Evolutionary conservation across 1,284 basidiomycete genomes (phyloP), one percentile per base, ranked within the genome.

Genomic region (Earliella scabrosa): DNA sequence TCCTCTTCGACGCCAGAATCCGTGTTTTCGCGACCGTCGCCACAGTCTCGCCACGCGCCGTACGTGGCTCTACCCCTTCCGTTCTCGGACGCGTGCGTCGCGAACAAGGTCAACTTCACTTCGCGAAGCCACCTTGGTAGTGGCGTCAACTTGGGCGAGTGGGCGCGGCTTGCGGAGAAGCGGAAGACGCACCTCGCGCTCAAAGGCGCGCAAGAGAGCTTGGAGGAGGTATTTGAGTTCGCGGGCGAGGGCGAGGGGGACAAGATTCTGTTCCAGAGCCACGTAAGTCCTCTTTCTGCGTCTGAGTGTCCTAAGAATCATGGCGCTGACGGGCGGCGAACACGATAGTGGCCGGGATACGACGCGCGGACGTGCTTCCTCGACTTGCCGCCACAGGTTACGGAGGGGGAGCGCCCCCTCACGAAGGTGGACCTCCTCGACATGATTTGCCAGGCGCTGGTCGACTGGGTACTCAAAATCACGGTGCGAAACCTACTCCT

Each of bases 291-390:
- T 11, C 7, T 39, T 7, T 35, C 3, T 1, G 7, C n/a, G 18
- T 27, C n/a, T 1, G 14, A n/a, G n/a, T n/a, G n/a, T n/a, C n/a
- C n/a, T n/a, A n/a, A n/a, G n/a, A n/a, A n/a, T n/a, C n/a, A n/a
- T n/a, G n/a, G n/a, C n/a, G n/a, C n/a, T n/a, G n/a, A n/a, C n/a
- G n/a, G n/a, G n/a, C n/a, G n/a, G n/a, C n/a, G n/a, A n/a, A n/a
- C 21, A 26, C n/a, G 29, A 18, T 39, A 62, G 60, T 62, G 60
- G 60, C 60, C 60, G 7, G 60, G 60, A 9, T 62, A 62, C 24
- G 57, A 47, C 14, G 21, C 52, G 1, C 45, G 50, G 18, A 62
- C 60, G 31, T 47, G 54, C 45, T 56, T 50, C 32, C 34, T 62
- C 6, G 44, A 50, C 8, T 14, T 54, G 21, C 60, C 54, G 10